phyloP scores from a whole-genome alignment of 768 basidiomycete genomes.

The Rhizopogon vesiculosus region DNA sequence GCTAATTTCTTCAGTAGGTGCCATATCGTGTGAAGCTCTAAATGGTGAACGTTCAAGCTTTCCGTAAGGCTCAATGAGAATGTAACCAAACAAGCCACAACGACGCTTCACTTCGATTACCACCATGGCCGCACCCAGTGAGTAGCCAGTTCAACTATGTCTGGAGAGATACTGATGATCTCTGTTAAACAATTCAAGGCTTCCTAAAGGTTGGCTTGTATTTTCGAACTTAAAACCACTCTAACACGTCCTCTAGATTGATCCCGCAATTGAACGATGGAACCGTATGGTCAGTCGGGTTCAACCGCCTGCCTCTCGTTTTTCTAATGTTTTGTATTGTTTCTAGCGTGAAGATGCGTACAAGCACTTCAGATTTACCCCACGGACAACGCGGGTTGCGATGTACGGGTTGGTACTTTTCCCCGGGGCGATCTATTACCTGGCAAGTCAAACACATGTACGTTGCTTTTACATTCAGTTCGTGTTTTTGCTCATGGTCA shows the following conservation, averaged over 20 bases:
- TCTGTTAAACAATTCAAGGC: constrained; percentile 31
- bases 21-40: no score
- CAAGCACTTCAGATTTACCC: constrained; percentile 78
- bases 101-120: constrained; percentile 17
- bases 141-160: constrained; percentile 13
- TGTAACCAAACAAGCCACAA: constrained; percentile 27
- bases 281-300: constrained; percentile 46
- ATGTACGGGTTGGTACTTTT: constrained; percentile 61
- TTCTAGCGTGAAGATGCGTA: constrained; percentile 80
- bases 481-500: constrained; percentile 5
- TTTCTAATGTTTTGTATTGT: neutral
- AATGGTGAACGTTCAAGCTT: no score
- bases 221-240: neutral
- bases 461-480: constrained; percentile 22
- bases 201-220: constrained; percentile 46
- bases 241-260: constrained; percentile 22
- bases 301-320: neutral
- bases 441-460: constrained; percentile 35
- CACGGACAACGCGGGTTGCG: constrained; percentile 53
- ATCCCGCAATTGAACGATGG: constrained; percentile 64
- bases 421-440: constrained; percentile 50
- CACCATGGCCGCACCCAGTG: constrained; percentile 67
- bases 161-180: constrained; percentile 8
- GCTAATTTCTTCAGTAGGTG: no score
- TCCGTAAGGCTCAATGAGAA: no score